phyloP scores from a whole-genome alignment of 306 rosid genomes.

The Luffa aegyptiaca region DNA sequence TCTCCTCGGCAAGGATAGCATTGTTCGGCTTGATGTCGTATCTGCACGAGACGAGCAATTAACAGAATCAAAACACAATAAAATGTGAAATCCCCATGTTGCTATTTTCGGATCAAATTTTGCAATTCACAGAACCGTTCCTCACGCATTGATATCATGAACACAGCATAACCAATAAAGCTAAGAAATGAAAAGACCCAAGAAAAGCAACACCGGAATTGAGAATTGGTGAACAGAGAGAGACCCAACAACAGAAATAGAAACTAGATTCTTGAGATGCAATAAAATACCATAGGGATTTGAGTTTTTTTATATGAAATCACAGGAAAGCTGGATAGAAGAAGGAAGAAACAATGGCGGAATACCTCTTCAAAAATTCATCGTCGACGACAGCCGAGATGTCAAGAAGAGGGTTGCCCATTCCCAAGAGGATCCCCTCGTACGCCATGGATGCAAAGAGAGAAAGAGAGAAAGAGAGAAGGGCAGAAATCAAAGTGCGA shows the following conservation, averaged over 20 bases:
- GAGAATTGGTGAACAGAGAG: not conserved
- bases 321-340: not conserved
- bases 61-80: not conserved
- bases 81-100: not conserved
- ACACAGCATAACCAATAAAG: not conserved
- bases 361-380: constrained; percentile 44
- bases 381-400: constrained; percentile 76
- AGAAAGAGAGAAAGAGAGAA: constrained; percentile 6
- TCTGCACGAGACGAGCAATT: constrained; percentile 24
- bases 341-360: not conserved
- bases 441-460: constrained; percentile 38
- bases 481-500: not conserved
- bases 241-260: not conserved
- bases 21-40: constrained; percentile 60
- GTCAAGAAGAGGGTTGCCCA: constrained; percentile 95
- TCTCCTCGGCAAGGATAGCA: constrained; percentile 91
- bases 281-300: not conserved
- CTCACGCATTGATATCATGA: not conserved
- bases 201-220: not conserved
- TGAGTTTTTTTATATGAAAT: not conserved
- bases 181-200: not conserved
- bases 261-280: not conserved
- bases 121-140: not conserved
- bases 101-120: not conserved
- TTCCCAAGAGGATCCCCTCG: constrained; percentile 69